Evolutionary conservation across 225 moss, liverwort and hornwort species (phyloP).

Genomic region (Polytrichum formosum): DNA sequence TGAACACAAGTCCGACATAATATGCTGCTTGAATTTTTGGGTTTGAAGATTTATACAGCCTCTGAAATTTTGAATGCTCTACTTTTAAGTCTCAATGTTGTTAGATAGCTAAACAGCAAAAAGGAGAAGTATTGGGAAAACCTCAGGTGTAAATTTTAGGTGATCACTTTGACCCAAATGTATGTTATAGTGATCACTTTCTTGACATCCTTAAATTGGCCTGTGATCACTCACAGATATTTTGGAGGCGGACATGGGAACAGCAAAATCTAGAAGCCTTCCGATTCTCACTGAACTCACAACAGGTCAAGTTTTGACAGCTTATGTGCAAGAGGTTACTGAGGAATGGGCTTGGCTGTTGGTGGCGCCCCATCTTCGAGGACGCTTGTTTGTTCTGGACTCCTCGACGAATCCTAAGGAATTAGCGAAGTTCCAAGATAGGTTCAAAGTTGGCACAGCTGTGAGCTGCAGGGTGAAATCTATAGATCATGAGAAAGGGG

Average conservation of each 20-base stretch:
- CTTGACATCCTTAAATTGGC: not conserved
- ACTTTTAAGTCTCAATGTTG: no score
- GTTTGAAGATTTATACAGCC: no score
- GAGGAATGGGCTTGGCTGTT: slow-evolving; percentile 80
- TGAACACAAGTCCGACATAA: no score
- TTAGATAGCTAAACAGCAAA: no score
- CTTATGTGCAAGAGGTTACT: slow-evolving; percentile 74
- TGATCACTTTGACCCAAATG: no score
- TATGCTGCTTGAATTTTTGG: no score
- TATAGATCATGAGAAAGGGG: slow-evolving; percentile 43
- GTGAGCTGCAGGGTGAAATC: slow-evolving; percentile 61
- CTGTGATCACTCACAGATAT: slow-evolving; percentile 26
- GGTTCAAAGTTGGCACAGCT: slow-evolving; percentile 60
- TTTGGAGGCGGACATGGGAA: slow-evolving; percentile 19
- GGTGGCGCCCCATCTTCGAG: slow-evolving; percentile 74
- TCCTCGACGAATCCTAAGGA: slow-evolving; percentile 69
- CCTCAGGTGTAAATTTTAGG: no score
- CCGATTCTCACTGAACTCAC: slow-evolving; percentile 47
- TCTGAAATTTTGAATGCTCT: no score
- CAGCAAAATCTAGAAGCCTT: slow-evolving; percentile 27
- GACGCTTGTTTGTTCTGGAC: slow-evolving; percentile 75
- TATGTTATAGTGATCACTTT: no score
- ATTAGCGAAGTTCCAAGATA: slow-evolving; percentile 49
- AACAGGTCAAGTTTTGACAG: slow-evolving; percentile 46
- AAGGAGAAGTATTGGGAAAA: no score